Conservation (phyloP, 352 stramenopile species). For the Pythium dissimile region DNA sequence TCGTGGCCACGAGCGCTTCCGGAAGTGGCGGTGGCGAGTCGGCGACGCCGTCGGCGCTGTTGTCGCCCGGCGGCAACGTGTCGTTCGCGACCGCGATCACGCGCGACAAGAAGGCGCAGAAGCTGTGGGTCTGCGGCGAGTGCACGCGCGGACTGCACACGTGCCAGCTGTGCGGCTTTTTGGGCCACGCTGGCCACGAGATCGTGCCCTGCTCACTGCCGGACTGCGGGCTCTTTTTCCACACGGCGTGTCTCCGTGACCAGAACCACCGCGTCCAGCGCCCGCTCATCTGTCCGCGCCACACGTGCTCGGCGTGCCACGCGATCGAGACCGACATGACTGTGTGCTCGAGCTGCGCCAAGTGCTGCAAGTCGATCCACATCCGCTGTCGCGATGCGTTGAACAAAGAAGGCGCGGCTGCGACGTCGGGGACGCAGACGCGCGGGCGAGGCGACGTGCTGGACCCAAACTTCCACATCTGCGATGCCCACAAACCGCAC, state of each 20-base stretch:
- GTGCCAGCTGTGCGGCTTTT: slow-evolving; percentile 64
- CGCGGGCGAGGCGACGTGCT: slow-evolving; percentile 7
- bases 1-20: too few species aligned
- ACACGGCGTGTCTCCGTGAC: slow-evolving; percentile 33
- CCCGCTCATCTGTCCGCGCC: slow-evolving; percentile 53
- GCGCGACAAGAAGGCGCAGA: slow-evolving; percentile 29
- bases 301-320: slow-evolving; percentile 50
- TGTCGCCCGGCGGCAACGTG: not conserved
- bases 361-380: slow-evolving; percentile 51
- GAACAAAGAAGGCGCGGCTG: not conserved
- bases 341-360: slow-evolving; percentile 45
- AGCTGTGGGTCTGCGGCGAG: slow-evolving; percentile 64
- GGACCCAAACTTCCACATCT: slow-evolving; percentile 41
- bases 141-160: slow-evolving; percentile 52
- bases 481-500: slow-evolving; percentile 26
- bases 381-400: slow-evolving; percentile 31
- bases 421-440: not conserved
- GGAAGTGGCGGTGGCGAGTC: not conserved
- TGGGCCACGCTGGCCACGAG: slow-evolving; percentile 56
- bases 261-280: slow-evolving; percentile 14
- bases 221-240: slow-evolving; percentile 63
- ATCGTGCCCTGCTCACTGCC: slow-evolving; percentile 44
- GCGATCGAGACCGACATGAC: slow-evolving; percentile 46
- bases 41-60: not conserved
- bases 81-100: slow-evolving; percentile 19